Base-by-base conservation (phyloP, 1,284 basidiomycete genomes). In the Ganoderma resinaceum region DNA sequence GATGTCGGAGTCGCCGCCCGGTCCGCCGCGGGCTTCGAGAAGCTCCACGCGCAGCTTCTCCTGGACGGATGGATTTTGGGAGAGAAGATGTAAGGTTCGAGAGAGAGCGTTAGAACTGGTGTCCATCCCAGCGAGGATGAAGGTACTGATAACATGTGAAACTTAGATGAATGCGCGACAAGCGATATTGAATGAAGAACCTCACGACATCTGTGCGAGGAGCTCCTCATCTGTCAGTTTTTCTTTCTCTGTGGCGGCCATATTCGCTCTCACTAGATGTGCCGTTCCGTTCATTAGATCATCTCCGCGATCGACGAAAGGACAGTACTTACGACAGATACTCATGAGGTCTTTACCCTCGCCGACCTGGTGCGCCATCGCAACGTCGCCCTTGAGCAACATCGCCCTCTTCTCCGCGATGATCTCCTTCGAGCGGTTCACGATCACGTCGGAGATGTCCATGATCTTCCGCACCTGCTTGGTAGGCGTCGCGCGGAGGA, bases 261-360 rank as follows among this genome's bases (percentile, higher is more conserved):
- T 55, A 33, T 63, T 63, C 8, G 62, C 62, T 26, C 42, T 63
- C 18, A 63, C 62, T 63, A 16, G 66, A 8, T 0, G 1, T 8
- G 11, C 5, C n/a, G 14, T 8, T 14, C 37, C 37, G 37, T 5
- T 38, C 37, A 8, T 55, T 12, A 65, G 29, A 26, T 16, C 0
- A 31, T 2, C 2, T 20, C 14, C 4, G 8, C 7, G 5, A 6
- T 11, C 40, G 1, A 9, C 11, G 4, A 14, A n/a, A 42, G 16
- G 7, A 11, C 3, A 43, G 9, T 6, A 70, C 76, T 62, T 60
- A 78, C 78, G 66, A 11, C 78, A 67, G 31, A 77, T 69, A 37
- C 76, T 78, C 71, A 78, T 70, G 43, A 79, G 76, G 61, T 79
- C 78, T 58, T 74, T 74, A 4, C 75, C 78, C 61, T 72, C 70